These are phyloP conservation scores for Grammothele lineata DNA, from an alignment of 768 basidiomycete genomes.

Conservation along the genomic window DNA sequence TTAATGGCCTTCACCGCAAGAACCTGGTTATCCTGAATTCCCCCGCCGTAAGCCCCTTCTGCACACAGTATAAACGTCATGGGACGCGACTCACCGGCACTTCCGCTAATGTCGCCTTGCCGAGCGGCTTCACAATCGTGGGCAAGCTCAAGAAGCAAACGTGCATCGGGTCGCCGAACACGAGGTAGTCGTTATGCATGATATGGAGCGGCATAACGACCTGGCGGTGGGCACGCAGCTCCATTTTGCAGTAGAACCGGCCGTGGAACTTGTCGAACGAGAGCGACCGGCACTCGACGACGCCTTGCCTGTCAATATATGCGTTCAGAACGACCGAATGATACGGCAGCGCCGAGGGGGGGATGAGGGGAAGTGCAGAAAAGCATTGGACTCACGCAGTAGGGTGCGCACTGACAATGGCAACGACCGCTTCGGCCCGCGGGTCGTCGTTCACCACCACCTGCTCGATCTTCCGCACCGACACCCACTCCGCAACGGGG, in stretches of 20 bases:
- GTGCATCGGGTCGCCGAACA: slow-evolving; percentile 19
- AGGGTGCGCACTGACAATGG: slow-evolving; percentile 16
- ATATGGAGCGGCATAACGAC: slow-evolving; percentile 17
- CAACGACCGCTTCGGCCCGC: slow-evolving; percentile 19
- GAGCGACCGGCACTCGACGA: slow-evolving; percentile 17
- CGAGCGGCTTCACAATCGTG: slow-evolving; percentile 9
- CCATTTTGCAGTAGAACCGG: slow-evolving; percentile 18
- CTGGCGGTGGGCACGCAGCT: slow-evolving; percentile 12
- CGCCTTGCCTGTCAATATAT: slow-evolving; percentile 2
- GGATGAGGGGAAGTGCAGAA: background rate
- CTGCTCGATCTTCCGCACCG: slow-evolving; percentile 20
- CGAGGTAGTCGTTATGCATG: slow-evolving; percentile 19
- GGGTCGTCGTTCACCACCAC: slow-evolving; percentile 28
- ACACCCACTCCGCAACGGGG: slow-evolving; percentile 26
- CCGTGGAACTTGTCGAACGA: slow-evolving; percentile 31
- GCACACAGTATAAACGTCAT: background rate
- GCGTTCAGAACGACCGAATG: background rate
- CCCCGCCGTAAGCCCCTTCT: background rate
- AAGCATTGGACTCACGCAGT: slow-evolving; percentile 19
- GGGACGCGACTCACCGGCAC: slow-evolving; percentile 5
- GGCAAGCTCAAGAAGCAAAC: slow-evolving; percentile 16
- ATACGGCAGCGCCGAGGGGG: too few relatives aligned
- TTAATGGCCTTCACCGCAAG: slow-evolving; percentile 26
- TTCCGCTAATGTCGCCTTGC: slow-evolving; percentile 5
- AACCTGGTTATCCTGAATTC: slow-evolving; percentile 16